Conservation (phyloP, 257 asterid species). For the Solanum dulcamara region DNA sequence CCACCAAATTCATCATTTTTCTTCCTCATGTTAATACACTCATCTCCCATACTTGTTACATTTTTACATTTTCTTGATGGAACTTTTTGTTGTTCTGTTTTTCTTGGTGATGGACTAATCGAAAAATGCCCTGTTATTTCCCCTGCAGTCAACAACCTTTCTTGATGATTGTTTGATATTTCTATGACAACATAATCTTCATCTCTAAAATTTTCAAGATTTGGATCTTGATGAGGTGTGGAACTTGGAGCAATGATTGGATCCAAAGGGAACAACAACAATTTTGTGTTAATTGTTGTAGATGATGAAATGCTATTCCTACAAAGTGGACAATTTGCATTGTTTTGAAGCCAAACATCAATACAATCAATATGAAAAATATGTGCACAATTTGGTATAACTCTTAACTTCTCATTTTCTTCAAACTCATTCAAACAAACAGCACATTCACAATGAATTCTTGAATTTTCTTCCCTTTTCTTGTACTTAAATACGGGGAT, state of each 20-base stretch:
- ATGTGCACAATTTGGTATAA: conserved; percentile 63
- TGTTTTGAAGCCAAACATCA: conserved; percentile 86
- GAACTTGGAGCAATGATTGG: conserved; percentile 20
- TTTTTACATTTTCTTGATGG: conserved; percentile 21
- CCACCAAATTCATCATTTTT: conserved; percentile 40
- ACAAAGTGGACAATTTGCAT: conserved; percentile 85
- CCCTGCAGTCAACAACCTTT: conserved; percentile 10
- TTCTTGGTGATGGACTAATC: conserved; percentile 25
- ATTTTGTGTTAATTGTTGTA: not conserved
- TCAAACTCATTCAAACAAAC: conserved; percentile 74
- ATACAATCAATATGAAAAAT: conserved; percentile 79
- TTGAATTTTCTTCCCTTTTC: not conserved
- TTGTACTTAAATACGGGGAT: conserved; percentile 52
- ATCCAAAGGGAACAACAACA: conserved; percentile 3
- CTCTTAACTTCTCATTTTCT: conserved; percentile 50
- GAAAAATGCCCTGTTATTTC: conserved; percentile 12
- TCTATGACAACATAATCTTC: conserved; percentile 79
- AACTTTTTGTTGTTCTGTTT: conserved; percentile 3
- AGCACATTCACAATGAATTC: conserved; percentile 36
- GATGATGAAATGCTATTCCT: conserved; percentile 42
- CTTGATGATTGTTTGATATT: conserved; percentile 13
- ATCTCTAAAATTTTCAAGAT: conserved; percentile 21
- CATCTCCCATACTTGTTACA: conserved; percentile 66
- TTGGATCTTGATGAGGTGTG: conserved; percentile 18
- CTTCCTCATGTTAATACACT: conserved; percentile 49